Percentiles rank a stretch among this genome's conserved stretches.
Evolutionary conservation across 2,329 filamentous ascomycete genomes (phyloP).

Genomic region (Plenodomus tracheiphilus): DNA sequence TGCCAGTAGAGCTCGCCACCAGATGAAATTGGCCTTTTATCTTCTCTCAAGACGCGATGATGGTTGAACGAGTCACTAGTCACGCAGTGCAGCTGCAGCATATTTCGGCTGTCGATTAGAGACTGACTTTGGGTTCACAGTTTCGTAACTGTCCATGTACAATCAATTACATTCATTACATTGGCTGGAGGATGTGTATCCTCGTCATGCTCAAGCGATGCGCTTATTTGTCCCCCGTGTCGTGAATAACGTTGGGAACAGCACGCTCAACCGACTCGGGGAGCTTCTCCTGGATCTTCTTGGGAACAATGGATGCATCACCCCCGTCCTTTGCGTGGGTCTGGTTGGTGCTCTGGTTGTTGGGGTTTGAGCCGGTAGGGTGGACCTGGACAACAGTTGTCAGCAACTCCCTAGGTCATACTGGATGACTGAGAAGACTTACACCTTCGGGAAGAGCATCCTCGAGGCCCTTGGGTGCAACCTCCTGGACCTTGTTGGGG

Average conservation of each 20-base stretch:
- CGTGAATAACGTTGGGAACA: slow-evolving; percentile 50
- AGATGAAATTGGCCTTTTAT: too few species aligned
- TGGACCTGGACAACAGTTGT: slow-evolving; percentile 33
- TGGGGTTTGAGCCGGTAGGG: slow-evolving; percentile 41
- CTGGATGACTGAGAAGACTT: slow-evolving; percentile 3
- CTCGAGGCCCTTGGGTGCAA: slow-evolving; percentile 44
- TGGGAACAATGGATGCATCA: slow-evolving; percentile 46
- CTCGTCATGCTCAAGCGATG: background rate
- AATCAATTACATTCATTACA: background rate
- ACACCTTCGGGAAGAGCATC: slow-evolving; percentile 45
- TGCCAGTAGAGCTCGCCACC: too few species aligned
- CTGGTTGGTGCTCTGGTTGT: slow-evolving; percentile 38
- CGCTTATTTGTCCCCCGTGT: slow-evolving; percentile 39
- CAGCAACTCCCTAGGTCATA: background rate
- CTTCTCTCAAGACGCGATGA: too few species aligned
- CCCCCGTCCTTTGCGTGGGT: slow-evolving; percentile 46
- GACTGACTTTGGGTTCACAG: too few species aligned
- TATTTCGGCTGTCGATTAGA: too few species aligned
- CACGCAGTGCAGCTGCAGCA: too few species aligned
- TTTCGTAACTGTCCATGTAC: background rate
- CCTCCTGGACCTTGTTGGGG: slow-evolving; percentile 45
- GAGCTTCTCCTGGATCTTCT: slow-evolving; percentile 49
- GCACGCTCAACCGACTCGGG: slow-evolving; percentile 51
- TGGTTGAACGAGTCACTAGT: too few species aligned
- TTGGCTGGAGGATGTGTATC: too few species aligned